Evolutionary conservation across 192 early-diverging fungal genomes (phyloP), one percentile per base, ranked within the genome.

Genomic region (Allomyces macrogynus): DNA sequence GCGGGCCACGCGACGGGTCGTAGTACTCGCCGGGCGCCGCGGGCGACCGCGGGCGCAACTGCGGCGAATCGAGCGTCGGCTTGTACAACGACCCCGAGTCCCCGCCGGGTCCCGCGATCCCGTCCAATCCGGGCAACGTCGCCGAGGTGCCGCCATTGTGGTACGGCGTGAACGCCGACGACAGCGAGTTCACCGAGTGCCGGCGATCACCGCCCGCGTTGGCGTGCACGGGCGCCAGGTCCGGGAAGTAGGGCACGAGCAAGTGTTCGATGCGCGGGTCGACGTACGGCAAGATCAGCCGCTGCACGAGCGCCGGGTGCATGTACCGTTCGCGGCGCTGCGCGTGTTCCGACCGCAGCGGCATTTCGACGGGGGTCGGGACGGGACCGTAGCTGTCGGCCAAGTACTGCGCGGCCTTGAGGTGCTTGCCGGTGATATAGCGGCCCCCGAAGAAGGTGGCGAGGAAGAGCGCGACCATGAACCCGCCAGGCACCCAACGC

Each of bases 181-280:
- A 57, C 9, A 57, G 20, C 49, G 49, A 57, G 3, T n/a, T n/a
- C 1, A 20, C 16, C 49, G 49, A 57, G 12, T 20, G 20, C 12
- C 49, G 49, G 20, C 49, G 49, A 16, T 57, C 12, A 18, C 1
- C 44, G 49, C 20, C 20, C 4, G 12, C 49, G 16, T 14, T 14
- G 16, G 12, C 5, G 12, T 57, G 20, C 16, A 20, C 16, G 16
- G 20, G 12, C 16, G 16, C 20, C 16, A 57, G 16, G 16, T 57
- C 49, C 16, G 49, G 49, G 49, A 57, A 57, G 16, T 57, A 57
- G 16, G 49, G 49, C 49, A 20, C 49, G 16, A 57, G 49, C 49
- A 57, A 57, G 49, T 57, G 49, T 16, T 57, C 49, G 49, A 57
- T n/a, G 49, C 49, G 49, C 49, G 49, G 49, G 49, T 57, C 49